Evolutionary conservation across 257 asterid genomes (phyloP), one percentile per base, ranked within the genome.

Genomic region (Rhazya stricta): DNA sequence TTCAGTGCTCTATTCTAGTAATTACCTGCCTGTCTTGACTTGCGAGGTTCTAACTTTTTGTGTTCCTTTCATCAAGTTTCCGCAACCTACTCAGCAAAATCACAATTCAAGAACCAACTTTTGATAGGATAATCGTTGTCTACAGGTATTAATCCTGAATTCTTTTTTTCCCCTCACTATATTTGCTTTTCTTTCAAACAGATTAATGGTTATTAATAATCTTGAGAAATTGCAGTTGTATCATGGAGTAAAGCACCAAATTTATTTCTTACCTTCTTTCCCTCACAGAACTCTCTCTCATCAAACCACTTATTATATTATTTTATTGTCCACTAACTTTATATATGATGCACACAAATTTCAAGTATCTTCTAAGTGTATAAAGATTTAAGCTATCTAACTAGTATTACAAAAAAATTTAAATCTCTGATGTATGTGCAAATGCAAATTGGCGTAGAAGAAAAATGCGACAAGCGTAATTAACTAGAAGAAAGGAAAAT

Each of bases 91-190:
- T 84, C 75, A 85, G 89, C 81, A 83, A 87, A 81, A 85, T 85
- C 81, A 88, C 96, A 67, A 92, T 94, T 81, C 99, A 94, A 84
- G 98, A 94, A 78, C 99, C 99, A 51, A 92, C 99, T 42, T 92
- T 94, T 81, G 99, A 94, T 84, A 86, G 99, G 92, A 92, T 94
- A 79, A 94, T 92, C 71, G 98, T 94, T 80, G 88, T 94, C 78
- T 94, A 94, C 96, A 92, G 99, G 99, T 94, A 90, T 69, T 72
- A 21, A 25, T 77, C 76, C 76, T 62, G 70, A 45, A 25, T 71
- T 80, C 80, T 37, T 66, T 30, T 66, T 37, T 63, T 66, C 32
- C 32, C 32, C 48, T 37, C 25, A 27, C 50, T 21, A 37, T 21
- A 37, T 66, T 63, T 58, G n/a, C 34, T 39, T 19, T 34, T 37